A percentile compares a stretch with the other conserved stretches of the same genome.
phyloP scores from a whole-genome alignment of 208 protist genomes.

The Leishmania aethiopica region DNA sequence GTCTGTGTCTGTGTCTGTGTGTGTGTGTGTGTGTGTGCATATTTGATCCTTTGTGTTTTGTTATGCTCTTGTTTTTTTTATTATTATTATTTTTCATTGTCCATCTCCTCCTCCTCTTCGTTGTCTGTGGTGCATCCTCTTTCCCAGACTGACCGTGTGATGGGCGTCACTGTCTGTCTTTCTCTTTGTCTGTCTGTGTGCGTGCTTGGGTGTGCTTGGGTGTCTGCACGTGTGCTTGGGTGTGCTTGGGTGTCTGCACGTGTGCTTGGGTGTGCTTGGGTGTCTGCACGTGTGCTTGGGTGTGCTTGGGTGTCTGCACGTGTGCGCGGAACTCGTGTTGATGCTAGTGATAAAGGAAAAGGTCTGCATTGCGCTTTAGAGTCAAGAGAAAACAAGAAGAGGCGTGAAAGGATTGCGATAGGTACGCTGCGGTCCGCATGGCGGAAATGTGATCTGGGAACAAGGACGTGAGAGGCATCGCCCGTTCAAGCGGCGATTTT shows the following conservation, averaged over 20 bases:
- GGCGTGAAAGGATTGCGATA: background rate
- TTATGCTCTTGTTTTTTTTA: conserved; percentile 3
- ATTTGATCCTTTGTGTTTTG: background rate
- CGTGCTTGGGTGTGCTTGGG: background rate
- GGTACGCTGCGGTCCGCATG: background rate
- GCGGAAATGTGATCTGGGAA: background rate
- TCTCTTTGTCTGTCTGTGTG: background rate
- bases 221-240: background rate
- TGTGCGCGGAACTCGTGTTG: background rate
- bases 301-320: background rate
- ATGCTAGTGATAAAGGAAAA: background rate
- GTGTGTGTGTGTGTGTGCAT: conserved; percentile 2
- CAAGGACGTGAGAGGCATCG: background rate
- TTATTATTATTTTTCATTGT: no score
- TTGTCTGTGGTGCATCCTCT: background rate
- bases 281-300: background rate
- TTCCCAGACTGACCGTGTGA: background rate
- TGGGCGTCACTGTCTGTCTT: background rate
- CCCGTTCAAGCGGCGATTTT: background rate
- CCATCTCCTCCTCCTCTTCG: background rate
- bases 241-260: background rate
- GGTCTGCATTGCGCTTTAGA: background rate
- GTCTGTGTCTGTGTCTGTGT: background rate
- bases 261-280: background rate
- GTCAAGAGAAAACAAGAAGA: background rate